A percentile compares a stretch with the other conserved stretches of the same genome.
These are phyloP conservation scores for Pythium rhizo-oryzae DNA, from an alignment of 352 stramenopile genomes.

Conservation along the genomic window DNA sequence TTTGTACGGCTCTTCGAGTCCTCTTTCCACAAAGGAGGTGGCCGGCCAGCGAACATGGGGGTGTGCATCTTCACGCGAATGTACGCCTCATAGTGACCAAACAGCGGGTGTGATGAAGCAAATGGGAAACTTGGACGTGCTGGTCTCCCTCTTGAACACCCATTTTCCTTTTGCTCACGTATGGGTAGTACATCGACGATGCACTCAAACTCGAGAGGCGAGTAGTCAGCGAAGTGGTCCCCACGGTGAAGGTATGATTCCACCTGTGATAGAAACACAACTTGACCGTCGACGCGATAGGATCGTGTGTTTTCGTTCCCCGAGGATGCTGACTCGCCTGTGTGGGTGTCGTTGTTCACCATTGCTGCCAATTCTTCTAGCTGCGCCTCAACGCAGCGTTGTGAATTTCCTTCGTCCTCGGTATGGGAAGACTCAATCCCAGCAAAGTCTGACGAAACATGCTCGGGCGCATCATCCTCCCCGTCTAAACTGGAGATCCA, in stretches of 20 bases:
- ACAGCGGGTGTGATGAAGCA: constrained; percentile 13
- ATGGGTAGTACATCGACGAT: constrained; percentile 11
- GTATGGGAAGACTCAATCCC: no score
- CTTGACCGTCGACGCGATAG: background rate
- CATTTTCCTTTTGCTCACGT: background rate
- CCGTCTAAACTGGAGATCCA: background rate
- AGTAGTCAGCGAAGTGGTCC: background rate
- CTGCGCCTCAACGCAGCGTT: background rate
- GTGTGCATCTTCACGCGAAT: constrained; percentile 14
- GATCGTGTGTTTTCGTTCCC: background rate
- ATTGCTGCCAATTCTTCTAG: background rate
- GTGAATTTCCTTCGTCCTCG: background rate
- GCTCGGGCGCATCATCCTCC: background rate
- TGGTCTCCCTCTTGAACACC: background rate
- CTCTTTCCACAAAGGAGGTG: constrained; percentile 12
- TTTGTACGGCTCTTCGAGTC: background rate
- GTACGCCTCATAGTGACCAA: background rate
- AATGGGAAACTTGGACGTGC: background rate
- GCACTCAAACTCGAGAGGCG: constrained; percentile 7
- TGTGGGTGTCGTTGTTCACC: background rate
- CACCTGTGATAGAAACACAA: constrained; percentile 5
- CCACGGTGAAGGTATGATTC: constrained; percentile 11
- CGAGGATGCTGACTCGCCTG: background rate
- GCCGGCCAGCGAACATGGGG: constrained; percentile 6
- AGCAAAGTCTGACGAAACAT: no score